These are phyloP conservation scores for Colletotrichum shisoi DNA, from an alignment of 2,329 filamentous ascomycete species.

Conservation along the genomic window DNA sequence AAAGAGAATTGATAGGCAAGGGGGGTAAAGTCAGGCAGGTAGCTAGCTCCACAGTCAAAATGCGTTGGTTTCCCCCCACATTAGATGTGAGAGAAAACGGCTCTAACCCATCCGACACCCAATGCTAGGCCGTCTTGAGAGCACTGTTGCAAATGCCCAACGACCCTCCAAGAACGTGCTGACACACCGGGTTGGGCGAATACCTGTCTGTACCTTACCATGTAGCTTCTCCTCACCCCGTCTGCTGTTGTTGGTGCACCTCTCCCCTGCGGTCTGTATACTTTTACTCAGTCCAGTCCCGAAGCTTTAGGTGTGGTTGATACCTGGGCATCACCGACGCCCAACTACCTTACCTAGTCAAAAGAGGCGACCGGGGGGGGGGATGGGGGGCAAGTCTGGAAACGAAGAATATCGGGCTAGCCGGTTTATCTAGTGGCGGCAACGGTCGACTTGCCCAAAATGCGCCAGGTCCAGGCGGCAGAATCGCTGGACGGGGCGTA, in stretches of 20 bases:
- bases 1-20: neutral
- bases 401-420: constrained; percentile 24
- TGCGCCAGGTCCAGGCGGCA: constrained; percentile 14
- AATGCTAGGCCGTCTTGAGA: constrained; percentile 25
- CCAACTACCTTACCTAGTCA: neutral
- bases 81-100: constrained; percentile 32
- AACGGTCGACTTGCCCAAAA: constrained; percentile 24
- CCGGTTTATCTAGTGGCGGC: constrained; percentile 13
- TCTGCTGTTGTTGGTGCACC: constrained; percentile 5
- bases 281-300: neutral
- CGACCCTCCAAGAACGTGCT: constrained; percentile 23
- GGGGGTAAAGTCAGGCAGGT: neutral
- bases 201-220: neutral
- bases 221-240: constrained; percentile 1
- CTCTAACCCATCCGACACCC: constrained; percentile 10
- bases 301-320: neutral
- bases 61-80: constrained; percentile 37
- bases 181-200: constrained; percentile 19
- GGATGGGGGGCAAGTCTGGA: neutral
- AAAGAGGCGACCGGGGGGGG: neutral
- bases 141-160: constrained; percentile 27
- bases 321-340: neutral
- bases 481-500: constrained; percentile 25
- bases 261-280: constrained; percentile 1
- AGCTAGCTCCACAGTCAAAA: constrained; percentile 33